Base-by-base conservation (phyloP, 306 rosid genomes). In the Quillaja saponaria region DNA sequence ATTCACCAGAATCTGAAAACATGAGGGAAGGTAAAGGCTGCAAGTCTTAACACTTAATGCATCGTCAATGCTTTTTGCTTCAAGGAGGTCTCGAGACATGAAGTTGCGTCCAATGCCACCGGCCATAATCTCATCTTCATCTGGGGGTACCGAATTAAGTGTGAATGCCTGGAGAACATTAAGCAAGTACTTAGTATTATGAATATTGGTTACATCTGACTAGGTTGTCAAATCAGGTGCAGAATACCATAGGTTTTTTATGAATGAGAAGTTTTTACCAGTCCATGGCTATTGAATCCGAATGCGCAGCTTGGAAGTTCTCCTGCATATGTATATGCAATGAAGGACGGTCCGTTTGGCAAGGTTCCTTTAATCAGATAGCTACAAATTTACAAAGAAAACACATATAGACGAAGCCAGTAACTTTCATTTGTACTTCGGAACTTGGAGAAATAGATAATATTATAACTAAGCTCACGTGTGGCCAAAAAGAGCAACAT, bases 261-360 rank as follows among this genome's bases (percentile, higher is more conserved):
- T 13, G 3, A 66, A 37, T 6, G 19, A 52, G 31, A 63, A 48
- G 50, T 28, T 8, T 40, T 72, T 79, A 87, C 97, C 67, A 85
- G 63, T 67, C 97, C 94, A 72, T 79, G 81, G 49, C 65, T 78
- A 62, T 90, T 87, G 78, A 83, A 77, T 62, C 85, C 88, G 13
- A 80, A 83, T 16, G 88, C 96, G 69, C 90, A 80, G 69, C 86
- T 92, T 53, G 97, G 99, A 46, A 89, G 96, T 79, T 92, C 96
- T 74, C 96, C 98, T 6, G 96, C 95, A 41, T 86, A 89, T 2
- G 95, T 89, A 54, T 84, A 89, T 64, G 85, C 99, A 45, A 89
- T 54, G 49, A 77, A 86, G 58, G 85, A 84, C 3, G 40, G 5
- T 38, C 85, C 94, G 72, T 75, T 57, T 54, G 82, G 62, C 67